Conservation (phyloP, 2,329 filamentous ascomycete genomes). For the Diaporthe ilicicola region DNA sequence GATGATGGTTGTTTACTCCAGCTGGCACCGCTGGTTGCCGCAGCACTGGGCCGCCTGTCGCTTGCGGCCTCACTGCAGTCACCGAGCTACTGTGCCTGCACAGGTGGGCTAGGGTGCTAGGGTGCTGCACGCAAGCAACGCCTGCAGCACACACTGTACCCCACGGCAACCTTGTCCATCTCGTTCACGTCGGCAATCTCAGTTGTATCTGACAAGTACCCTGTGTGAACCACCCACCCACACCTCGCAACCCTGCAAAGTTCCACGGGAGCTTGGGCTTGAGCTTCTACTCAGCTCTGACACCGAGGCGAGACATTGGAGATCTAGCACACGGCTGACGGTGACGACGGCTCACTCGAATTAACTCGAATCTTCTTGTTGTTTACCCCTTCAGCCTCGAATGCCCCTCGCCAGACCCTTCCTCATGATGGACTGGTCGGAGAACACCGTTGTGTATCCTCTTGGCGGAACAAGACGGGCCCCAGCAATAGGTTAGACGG, state of each 20-base stretch:
- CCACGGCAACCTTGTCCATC: background rate
- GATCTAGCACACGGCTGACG: background rate
- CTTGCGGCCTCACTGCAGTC: background rate
- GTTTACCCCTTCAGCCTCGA: background rate
- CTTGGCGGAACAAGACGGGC: background rate
- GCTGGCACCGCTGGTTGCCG: slow-evolving; percentile 13
- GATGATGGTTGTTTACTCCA: slow-evolving; percentile 6
- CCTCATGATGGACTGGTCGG: background rate
- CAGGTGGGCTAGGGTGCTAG: background rate
- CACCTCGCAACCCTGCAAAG: slow-evolving; percentile 3
- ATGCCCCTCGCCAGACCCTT: background rate
- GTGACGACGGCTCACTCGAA: background rate
- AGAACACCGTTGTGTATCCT: slow-evolving; percentile 9
- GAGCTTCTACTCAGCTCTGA: slow-evolving; percentile 2
- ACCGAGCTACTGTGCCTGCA: slow-evolving; percentile 3
- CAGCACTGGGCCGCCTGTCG: background rate
- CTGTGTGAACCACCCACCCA: slow-evolving; percentile 3
- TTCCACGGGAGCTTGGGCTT: slow-evolving; percentile 20
- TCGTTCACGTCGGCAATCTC: background rate
- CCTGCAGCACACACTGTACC: slow-evolving; percentile 6
- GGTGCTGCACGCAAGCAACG: background rate
- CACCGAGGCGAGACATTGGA: background rate
- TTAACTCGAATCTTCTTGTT: background rate
- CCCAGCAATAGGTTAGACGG: background rate
- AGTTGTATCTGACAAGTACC: slow-evolving; percentile 1